phyloP scores from a whole-genome alignment of 2,329 filamentous ascomycete genomes.

The Cryphonectria radicalis region DNA sequence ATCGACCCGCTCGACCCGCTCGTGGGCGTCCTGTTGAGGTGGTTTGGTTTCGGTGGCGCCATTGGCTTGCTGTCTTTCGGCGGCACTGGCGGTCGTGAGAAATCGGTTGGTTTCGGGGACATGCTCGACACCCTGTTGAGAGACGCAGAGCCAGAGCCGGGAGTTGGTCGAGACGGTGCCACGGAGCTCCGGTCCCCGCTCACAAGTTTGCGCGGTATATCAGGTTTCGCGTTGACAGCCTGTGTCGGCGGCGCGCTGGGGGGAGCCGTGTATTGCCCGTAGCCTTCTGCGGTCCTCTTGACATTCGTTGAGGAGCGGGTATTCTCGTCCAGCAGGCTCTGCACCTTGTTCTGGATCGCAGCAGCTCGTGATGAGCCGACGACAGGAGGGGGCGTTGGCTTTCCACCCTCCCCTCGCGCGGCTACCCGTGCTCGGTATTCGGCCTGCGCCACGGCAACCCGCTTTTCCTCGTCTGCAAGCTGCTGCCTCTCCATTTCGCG shows the following conservation, averaged over 20 bases:
- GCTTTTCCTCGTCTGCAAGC: slow-evolving; percentile 84
- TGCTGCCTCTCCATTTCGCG: slow-evolving; percentile 84
- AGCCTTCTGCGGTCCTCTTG: slow-evolving; percentile 80
- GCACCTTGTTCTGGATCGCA: slow-evolving; percentile 91
- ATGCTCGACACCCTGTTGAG: slow-evolving; percentile 32
- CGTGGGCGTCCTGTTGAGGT: slow-evolving; percentile 61
- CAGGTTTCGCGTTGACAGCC: slow-evolving; percentile 46
- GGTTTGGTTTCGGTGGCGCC: slow-evolving; percentile 65
- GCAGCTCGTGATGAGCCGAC: slow-evolving; percentile 68
- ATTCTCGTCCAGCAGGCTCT: slow-evolving; percentile 81
- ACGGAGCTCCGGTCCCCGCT: slow-evolving; percentile 35
- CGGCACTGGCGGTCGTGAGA: slow-evolving; percentile 37
- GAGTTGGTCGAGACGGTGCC: slow-evolving; percentile 34
- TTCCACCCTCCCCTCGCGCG: slow-evolving; percentile 57
- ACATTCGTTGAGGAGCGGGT: slow-evolving; percentile 61
- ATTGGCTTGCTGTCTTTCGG: slow-evolving; percentile 47
- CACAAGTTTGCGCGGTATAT: slow-evolving; percentile 58
- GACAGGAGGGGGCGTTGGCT: slow-evolving; percentile 52
- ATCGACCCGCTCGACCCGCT: slow-evolving; percentile 38
- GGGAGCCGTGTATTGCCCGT: slow-evolving; percentile 77
- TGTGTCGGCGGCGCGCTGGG: slow-evolving; percentile 39
- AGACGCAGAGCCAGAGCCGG: slow-evolving; percentile 20
- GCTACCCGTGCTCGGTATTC: slow-evolving; percentile 82
- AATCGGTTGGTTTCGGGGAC: slow-evolving; percentile 12
- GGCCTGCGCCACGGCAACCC: slow-evolving; percentile 85